Conservation (phyloP, 495 filamentous ascomycete species). For the Mycothermus thermophilus region DNA sequence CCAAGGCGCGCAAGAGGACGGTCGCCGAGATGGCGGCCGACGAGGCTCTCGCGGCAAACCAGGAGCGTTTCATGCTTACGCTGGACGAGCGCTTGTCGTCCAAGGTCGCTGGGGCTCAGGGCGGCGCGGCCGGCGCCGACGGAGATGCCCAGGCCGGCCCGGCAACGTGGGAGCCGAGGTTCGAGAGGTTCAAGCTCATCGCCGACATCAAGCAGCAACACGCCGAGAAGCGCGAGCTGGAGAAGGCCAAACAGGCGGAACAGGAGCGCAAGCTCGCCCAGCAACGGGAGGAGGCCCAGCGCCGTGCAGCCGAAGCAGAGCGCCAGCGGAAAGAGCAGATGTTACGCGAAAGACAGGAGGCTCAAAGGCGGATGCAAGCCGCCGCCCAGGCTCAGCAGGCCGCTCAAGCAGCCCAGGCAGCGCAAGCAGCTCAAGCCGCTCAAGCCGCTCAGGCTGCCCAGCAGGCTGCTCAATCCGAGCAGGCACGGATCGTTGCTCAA, state of each 20-base stretch:
- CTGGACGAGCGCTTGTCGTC: conserved; percentile 73
- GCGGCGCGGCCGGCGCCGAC: conserved; percentile 45
- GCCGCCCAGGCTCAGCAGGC: conserved; percentile 11
- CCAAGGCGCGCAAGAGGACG: conserved; percentile 84
- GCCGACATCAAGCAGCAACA: conserved; percentile 69
- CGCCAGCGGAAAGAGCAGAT: conserved; percentile 17
- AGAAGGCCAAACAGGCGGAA: conserved; percentile 46
- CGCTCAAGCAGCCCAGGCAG: conserved; percentile 12
- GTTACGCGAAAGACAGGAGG: conserved; percentile 8
- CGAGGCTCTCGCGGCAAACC: conserved; percentile 75
- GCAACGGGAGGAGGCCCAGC: conserved; percentile 27
- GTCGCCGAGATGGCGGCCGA: conserved; percentile 88
- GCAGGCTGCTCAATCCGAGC: conserved; percentile 24
- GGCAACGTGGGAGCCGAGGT: conserved; percentile 65
- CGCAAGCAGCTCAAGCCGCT: conserved; percentile 14
- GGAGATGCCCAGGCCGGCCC: conserved; percentile 61
- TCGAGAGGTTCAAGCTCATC: conserved; percentile 81
- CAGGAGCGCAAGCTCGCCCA: conserved; percentile 48
- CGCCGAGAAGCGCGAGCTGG: conserved; percentile 54
- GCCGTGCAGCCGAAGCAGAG: conserved; percentile 19
- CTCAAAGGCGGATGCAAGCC: conserved; percentile 7
- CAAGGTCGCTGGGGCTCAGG: conserved; percentile 40
- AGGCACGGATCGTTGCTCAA: conserved; percentile 34
- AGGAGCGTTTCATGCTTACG: conserved; percentile 83
- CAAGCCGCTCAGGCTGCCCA: conserved; percentile 28